phyloP scores from a whole-genome alignment of 768 basidiomycete species.

The Mycena vulgaris region DNA sequence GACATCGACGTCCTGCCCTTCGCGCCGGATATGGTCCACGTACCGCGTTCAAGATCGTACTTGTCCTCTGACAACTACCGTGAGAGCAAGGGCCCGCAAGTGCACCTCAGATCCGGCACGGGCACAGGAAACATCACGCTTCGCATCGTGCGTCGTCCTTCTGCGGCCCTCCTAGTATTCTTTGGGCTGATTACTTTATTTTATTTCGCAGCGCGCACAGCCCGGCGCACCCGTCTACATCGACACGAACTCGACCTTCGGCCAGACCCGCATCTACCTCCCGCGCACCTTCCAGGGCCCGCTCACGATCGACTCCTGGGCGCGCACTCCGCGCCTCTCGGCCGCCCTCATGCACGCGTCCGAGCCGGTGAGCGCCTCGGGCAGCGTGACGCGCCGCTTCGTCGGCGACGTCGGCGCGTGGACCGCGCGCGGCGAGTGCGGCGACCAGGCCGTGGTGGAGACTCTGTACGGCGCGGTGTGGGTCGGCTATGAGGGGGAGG shows the following conservation, averaged over 20 bases:
- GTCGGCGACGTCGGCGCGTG: slow-evolving; percentile 13
- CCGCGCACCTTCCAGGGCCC: slow-evolving; percentile 12
- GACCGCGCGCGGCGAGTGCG: not conserved
- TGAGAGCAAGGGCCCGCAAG: not conserved
- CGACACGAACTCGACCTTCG: not conserved
- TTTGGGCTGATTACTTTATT: not conserved
- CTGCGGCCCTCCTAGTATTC: too few relatives aligned
- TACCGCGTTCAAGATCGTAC: not conserved
- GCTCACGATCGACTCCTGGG: not conserved
- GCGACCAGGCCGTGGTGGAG: not conserved
- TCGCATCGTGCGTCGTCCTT: not conserved
- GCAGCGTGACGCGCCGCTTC: slow-evolving; percentile 1
- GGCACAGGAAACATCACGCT: not conserved
- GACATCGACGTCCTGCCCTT: not conserved
- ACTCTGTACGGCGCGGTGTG: not conserved
- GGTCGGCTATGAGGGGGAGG: not conserved
- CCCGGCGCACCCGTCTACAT: not conserved
- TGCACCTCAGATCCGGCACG: not conserved
- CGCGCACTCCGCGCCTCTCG: slow-evolving; percentile 10
- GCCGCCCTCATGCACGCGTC: not conserved
- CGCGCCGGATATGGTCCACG: not conserved
- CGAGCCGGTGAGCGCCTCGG: not conserved
- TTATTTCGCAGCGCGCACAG: slow-evolving; percentile 1
- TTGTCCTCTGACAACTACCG: not conserved
- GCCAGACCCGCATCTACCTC: not conserved